Evolutionary conservation across 2,329 filamentous ascomycete genomes (phyloP), one percentile per base, ranked within the genome.

Genomic region (Penicillium freii): DNA sequence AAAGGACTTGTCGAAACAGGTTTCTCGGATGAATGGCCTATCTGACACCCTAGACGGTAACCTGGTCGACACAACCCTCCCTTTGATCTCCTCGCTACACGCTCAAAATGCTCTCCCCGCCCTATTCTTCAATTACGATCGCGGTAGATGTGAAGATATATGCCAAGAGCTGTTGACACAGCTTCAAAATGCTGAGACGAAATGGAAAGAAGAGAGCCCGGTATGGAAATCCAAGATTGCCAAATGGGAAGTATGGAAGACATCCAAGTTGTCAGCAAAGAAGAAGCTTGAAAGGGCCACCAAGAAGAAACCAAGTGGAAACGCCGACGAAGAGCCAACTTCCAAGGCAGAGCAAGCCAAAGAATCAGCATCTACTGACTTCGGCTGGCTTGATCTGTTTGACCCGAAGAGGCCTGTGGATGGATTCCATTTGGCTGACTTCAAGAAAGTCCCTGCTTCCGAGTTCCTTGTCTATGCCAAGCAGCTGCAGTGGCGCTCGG

Each of bases 41-140:
- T 42, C 36, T 8, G 23, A 38, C 1, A 11, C 25, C 6, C 13
- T 11, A 17, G 15, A 21, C 5, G 59, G 71, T n/a, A 66, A 73
- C 54, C 63, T 81, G 11, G 64, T 72, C 31, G 64, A 67, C 23
- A 82, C 80, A 10, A 84, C 82, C 3, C 73, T 89, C 19, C 80
- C 84, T 33, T 36, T 68, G 31, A 57, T 68, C 11, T 65, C 57
- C 44, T 62, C 61, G 1, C 77, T 92, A 0, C 82, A 90, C 48
- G 76, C 79, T 17, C 82, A 85, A 55, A 82, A 84, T 54, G 87
- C 87, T 0, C 78, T 93, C 1, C 90, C 89, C 0, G 89, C 87
- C 0, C 85, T 93, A 13, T 71, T 92, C 1, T 93, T 93, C 78
- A 90, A 90, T 68, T 93, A 90, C 64, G 87, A 92, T 62, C 84